Base-by-base conservation (phyloP, 2,329 filamentous ascomycete species). In the Cordyceps fumosorosea region DNA sequence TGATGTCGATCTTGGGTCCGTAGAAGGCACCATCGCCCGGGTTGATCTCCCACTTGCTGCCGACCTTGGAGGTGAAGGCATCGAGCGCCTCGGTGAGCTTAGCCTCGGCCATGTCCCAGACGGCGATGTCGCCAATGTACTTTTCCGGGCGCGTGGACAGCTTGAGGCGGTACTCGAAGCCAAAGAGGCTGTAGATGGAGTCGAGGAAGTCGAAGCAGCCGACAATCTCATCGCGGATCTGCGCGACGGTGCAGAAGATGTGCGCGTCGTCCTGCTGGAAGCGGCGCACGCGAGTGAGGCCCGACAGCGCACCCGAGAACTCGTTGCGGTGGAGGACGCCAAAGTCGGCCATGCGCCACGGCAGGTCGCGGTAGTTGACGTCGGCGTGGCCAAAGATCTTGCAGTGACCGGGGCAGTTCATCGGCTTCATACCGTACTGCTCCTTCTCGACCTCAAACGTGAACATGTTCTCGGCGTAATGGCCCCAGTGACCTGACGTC, bases 201-300 rank as follows among this genome's bases (percentile, higher is more conserved):
- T 86, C 80, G 67, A 98, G 79, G 77, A 98, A 97, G 72, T 96
- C 91, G 69, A 98, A 97, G 4, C 96, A 80, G 44, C 82, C 88
- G 62, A 88, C 86, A 48, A 98, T 92, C 72, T 77, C 75, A 10
- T 76, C 68, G 61, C 70, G 70, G 53, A 77, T 76, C 74, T 76
- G 74, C 53, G 74, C 72, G 45, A 76, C 69, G 12, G 74, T 76
- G 77, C 93, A 97, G 82, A 99, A 96, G 68, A 97, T 95, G 74
- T 99, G 95, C 3, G 90, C 90, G 74, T 99, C 95, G 70, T 99
- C 95, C 77, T 98, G 93, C 73, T 95, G 89, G 80, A 99, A 98
- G 67, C 93, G 87, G 55, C 95, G 87, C 12, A 98, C 93, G 74
- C 95, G 87, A 3, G 95, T 98, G 65, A 99, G 81, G 40, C 95